Percentiles rank a stretch among this genome's conserved stretches.
Conservation (phyloP, 2,329 filamentous ascomycete genomes). For the Trichocomaceae sp. region DNA sequence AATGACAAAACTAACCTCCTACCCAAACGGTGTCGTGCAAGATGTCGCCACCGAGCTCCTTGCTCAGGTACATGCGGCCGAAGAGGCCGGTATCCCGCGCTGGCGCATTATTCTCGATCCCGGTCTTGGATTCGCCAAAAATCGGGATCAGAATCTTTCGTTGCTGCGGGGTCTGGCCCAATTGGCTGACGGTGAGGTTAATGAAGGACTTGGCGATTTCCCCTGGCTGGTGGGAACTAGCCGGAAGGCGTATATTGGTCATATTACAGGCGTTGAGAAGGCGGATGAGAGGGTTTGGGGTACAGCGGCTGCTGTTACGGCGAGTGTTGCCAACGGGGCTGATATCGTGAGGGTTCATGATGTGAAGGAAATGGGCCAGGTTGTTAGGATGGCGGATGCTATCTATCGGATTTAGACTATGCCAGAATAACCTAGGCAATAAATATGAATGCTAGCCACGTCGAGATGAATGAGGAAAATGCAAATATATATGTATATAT, state of each 20-base stretch:
- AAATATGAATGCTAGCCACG: not conserved
- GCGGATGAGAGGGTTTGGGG: conserved; percentile 70
- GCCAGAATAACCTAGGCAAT: not conserved
- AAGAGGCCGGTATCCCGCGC: conserved; percentile 72
- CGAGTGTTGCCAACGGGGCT: conserved; percentile 77
- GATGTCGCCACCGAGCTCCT: conserved; percentile 63
- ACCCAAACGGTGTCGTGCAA: conserved; percentile 60
- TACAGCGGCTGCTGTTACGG: conserved; percentile 80
- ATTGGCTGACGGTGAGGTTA: conserved; percentile 41
- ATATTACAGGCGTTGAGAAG: conserved; percentile 66
- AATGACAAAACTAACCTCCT: conserved; percentile 65
- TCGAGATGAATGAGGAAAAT: not conserved
- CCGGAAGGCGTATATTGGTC: conserved; percentile 82
- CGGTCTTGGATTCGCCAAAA: conserved; percentile 90
- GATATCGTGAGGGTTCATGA: conserved; percentile 93
- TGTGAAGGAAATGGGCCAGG: conserved; percentile 75
- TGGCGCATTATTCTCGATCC: conserved; percentile 96
- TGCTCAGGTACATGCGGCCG: conserved; percentile 64
- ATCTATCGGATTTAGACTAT: conserved; percentile 57
- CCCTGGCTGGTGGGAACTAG: conserved; percentile 89
- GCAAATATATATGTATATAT: not conserved
- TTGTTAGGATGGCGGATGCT: conserved; percentile 84
- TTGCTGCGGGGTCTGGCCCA: conserved; percentile 62
- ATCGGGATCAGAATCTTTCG: conserved; percentile 69
- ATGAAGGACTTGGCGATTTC: conserved; percentile 48